Base-by-base conservation (phyloP, 768 basidiomycete species). In the Boletus edulis region DNA sequence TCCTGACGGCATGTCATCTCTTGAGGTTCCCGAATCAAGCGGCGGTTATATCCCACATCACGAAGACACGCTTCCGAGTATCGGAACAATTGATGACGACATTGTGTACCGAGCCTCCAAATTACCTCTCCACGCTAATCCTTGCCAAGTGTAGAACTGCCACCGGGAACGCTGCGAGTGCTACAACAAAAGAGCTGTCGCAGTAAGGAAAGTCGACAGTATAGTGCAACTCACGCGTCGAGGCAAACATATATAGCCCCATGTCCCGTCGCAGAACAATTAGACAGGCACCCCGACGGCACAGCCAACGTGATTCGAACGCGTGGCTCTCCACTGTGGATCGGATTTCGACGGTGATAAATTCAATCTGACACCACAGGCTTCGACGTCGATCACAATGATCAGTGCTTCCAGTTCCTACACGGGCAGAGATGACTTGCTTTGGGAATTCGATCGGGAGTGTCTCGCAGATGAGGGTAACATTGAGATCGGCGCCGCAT, bases 351-450 rank as follows among this genome's bases (percentile, higher is more conserved):
- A 59, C 57, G 56, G 54, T 29, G 59, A 63, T 61, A 42, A 52
- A 50, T 52, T 43, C 56, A 42, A 55, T 58, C 41, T 53, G 49
- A 49, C 46, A 41, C 27, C 35, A 17, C 34, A 41, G 20, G 54
- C 61, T 62, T 65, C 61, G 66, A 57, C 42, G 60, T 63, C 66
- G 66, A 66, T 67, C 67, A 42, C 18, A 9, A 29, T 58, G 55
- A 67, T 60, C 34, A 35, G 39, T 22, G 34, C 54, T 56, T 62
- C 56, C 43, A 15, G 29, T 59, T 65, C 55, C 56, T 62, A 32
- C 60, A 46, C 18, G 42, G 22, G 18, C 54, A 62, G 54, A 58
- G 58, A 45, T 54, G 39, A 52, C 49, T 66, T 51, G 51, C 46
- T 58, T 66, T 66, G 46, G 61, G 50, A 58, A 61, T 29, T 39